Base-by-base conservation (phyloP, 129 eudicot species). In the Tagetes patula region DNA sequence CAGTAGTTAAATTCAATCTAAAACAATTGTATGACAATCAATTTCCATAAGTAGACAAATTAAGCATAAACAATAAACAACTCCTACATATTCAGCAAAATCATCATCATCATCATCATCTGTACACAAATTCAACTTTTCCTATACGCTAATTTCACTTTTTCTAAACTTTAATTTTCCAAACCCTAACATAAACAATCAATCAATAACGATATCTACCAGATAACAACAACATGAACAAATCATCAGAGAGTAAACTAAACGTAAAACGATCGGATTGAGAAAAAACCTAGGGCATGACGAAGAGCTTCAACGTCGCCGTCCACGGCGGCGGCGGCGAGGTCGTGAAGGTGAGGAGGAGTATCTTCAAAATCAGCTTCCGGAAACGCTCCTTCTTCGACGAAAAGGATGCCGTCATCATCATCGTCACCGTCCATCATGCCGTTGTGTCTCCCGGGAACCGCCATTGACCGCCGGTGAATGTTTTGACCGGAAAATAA, bases 281-380 rank as follows among this genome's bases (percentile, higher is more conserved):
- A 5, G 4, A 14, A 0, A 8, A 43, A 62, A 92, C 98, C 96
- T 3, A 93, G 90, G 73, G 96, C 96, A 32, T 20, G 82, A 50
- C 87, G 87, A 13, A 93, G 98, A 36, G 85, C 92, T 43, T 70
- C 69, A 42, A 84, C 54, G 74, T 93, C 87, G 61, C 98, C 98
- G 82, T 69, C 63, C 69, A 80, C 72, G 79, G 90, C 84, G 79
- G 98, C 98, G 83, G 87, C 60, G 76, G 91, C 90, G 13, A 93
- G 80, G 65, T 79, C 87, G 41, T 84, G 92, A 65, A 93, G 95
- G 84, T 87, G 96, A 40, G 82, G 92, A 62, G 92, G 96, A 6
- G 85, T 83, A 14, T 87, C 95, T 11, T 82, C 81, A 39, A 79
- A 65, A 3, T 89, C 96, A 67, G 84, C 20, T n/a, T 82, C 91